Percentiles rank a stretch among this genome's conserved stretches.
Evolutionary conservation across 2,329 filamentous ascomycete species (phyloP).

Genomic region (Colletotrichum tabaci): DNA sequence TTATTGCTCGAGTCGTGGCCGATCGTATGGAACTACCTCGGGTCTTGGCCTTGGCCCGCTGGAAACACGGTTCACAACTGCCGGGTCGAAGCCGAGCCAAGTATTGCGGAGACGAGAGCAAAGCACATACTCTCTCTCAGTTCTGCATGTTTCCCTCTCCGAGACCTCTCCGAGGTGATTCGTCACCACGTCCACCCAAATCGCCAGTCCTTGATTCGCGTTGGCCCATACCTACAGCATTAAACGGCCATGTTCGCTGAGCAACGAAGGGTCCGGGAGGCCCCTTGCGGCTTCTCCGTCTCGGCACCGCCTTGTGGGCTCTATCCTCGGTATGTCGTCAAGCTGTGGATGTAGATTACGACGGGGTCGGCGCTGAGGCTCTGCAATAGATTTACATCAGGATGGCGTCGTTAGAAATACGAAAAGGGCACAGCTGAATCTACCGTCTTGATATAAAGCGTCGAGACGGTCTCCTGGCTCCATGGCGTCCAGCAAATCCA

Average conservation of each 20-base stretch:
- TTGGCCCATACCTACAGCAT: neutral
- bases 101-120: neutral
- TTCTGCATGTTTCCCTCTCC: neutral
- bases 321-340: neutral
- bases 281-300: neutral
- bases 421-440: neutral
- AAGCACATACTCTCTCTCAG: neutral
- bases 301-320: neutral
- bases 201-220: neutral
- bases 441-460: conserved; percentile 1
- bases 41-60: neutral
- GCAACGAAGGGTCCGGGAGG: neutral
- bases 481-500: neutral
- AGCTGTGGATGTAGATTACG: neutral
- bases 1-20: neutral
- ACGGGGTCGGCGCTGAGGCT: neutral
- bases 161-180: neutral
- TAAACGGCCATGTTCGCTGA: neutral
- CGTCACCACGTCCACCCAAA: neutral
- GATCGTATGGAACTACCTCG: neutral
- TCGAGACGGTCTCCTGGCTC: neutral
- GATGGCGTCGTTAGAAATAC: conserved; percentile 10
- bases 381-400: neutral
- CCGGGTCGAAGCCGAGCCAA: neutral
- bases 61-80: neutral